Conservation (phyloP, 345 rosid genomes). For the Acer yangbiense region DNA sequence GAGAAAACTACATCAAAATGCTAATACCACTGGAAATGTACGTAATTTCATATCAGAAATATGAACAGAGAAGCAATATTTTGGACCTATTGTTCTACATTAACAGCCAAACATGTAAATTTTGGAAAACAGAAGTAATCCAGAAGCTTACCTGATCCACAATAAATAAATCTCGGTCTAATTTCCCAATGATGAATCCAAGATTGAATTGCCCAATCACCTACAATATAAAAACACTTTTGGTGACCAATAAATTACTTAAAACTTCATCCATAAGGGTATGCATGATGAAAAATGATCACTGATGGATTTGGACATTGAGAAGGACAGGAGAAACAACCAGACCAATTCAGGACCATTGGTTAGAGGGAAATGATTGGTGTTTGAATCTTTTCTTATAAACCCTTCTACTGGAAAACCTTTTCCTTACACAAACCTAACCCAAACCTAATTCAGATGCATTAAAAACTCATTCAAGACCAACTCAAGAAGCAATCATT, state of each 20-base stretch:
- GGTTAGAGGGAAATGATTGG: background rate
- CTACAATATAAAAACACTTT: slow-evolving; percentile 37
- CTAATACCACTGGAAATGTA: slow-evolving; percentile 7
- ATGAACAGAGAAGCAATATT: slow-evolving; percentile 12
- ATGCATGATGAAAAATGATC: slow-evolving; percentile 10
- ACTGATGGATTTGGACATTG: background rate
- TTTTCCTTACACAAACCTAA: background rate
- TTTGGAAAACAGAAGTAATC: slow-evolving; percentile 12
- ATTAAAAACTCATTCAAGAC: background rate
- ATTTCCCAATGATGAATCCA: slow-evolving; percentile 92
- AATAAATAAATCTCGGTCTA: slow-evolving; percentile 87
- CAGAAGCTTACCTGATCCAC: slow-evolving; percentile 86
- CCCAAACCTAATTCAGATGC: slow-evolving; percentile 2
- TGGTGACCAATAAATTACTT: background rate
- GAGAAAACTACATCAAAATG: slow-evolving; percentile 24
- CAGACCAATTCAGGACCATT: slow-evolving; percentile 3
- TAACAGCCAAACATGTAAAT: slow-evolving; percentile 6
- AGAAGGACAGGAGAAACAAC: background rate
- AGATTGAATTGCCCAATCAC: slow-evolving; percentile 98
- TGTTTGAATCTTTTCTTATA: background rate
- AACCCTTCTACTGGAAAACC: background rate
- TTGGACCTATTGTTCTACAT: slow-evolving; percentile 2
- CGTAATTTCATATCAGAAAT: slow-evolving; percentile 11
- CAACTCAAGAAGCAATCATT: background rate
- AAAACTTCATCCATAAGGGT: slow-evolving; percentile 6